phyloP scores from a whole-genome alignment of 1,284 basidiomycete genomes.

The Phylloboletellus chloephorus region DNA sequence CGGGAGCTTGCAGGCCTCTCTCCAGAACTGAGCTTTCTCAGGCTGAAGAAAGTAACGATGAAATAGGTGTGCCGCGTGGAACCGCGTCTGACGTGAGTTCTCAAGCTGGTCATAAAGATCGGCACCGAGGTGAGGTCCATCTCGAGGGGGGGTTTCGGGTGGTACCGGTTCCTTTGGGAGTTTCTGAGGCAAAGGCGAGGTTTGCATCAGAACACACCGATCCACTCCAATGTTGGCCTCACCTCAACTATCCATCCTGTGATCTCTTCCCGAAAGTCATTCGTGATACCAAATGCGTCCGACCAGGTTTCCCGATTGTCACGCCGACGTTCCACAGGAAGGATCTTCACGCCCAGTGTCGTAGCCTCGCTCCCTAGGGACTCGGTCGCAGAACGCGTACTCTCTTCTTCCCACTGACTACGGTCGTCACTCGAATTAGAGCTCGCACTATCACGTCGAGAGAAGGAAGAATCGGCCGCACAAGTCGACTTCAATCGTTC shows the following conservation, averaged over 20 bases:
- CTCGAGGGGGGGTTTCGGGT: conserved; percentile 3
- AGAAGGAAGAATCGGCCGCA: neutral
- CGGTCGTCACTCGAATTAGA: conserved; percentile 14
- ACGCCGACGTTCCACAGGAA: neutral
- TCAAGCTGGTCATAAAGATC: conserved; percentile 51
- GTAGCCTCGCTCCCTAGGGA: conserved; percentile 3
- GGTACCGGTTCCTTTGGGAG: conserved; percentile 14
- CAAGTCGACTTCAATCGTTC: neutral
- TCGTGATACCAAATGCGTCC: conserved; percentile 24
- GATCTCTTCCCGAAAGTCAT: conserved; percentile 31
- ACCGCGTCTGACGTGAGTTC: conserved; percentile 50
- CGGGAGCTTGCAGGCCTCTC: neutral
- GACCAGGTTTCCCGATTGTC: conserved; percentile 13
- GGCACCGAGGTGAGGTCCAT: conserved; percentile 5
- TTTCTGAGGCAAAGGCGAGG: conserved; percentile 14
- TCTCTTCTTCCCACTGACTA: conserved; percentile 22
- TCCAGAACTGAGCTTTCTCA: conserved; percentile 15
- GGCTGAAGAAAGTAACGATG: conserved; percentile 42
- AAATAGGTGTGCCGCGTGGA: conserved; percentile 56
- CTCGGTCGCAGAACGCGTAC: conserved; percentile 12
- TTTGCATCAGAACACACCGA: neutral
- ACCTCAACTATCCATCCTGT: conserved; percentile 44
- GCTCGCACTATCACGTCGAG: conserved; percentile 10
- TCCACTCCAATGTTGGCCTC: conserved; percentile 9
- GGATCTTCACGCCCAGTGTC: neutral